These are phyloP conservation scores for Fagus sylvatica DNA, from an alignment of 306 rosid genomes.

Conservation along the genomic window DNA sequence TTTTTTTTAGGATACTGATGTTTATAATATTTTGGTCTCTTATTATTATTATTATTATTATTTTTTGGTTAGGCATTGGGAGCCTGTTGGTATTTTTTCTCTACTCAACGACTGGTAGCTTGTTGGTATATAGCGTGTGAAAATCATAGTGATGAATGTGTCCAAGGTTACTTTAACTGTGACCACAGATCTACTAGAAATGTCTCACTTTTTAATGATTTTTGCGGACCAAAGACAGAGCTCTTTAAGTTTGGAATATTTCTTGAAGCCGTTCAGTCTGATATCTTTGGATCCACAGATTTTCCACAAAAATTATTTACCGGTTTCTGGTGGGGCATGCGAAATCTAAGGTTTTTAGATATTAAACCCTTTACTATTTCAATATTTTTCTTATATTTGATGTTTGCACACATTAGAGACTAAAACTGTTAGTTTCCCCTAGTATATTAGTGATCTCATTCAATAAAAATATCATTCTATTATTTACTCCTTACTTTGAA, in stretches of 20 bases:
- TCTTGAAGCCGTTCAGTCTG: constrained; percentile 78
- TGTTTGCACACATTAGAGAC: neutral
- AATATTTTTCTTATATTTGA: too few relatives aligned
- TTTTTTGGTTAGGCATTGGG: constrained; percentile 63
- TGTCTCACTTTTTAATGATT: constrained; percentile 45
- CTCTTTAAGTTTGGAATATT: constrained; percentile 78
- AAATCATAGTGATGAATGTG: constrained; percentile 28
- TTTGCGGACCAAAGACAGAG: constrained; percentile 44
- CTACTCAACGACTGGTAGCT: constrained; percentile 72
- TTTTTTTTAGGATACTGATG: constrained; percentile 38
- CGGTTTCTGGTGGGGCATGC: constrained; percentile 85
- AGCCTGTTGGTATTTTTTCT: constrained; percentile 81
- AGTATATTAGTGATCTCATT: too few relatives aligned
- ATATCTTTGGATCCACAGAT: constrained; percentile 61
- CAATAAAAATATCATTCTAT: too few relatives aligned
- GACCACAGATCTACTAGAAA: constrained; percentile 22
- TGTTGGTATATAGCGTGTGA: constrained; percentile 76
- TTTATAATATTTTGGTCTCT: constrained; percentile 16
- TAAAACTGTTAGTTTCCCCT: too few relatives aligned
- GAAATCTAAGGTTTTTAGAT: neutral
- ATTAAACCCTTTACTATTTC: too few relatives aligned
- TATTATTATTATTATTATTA: constrained; percentile 28
- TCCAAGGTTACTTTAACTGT: constrained; percentile 43
- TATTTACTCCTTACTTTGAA: too few relatives aligned
- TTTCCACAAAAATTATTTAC: constrained; percentile 65